phyloP scores from a whole-genome alignment of 352 stramenopile species.

The Blastocystis sp. region DNA sequence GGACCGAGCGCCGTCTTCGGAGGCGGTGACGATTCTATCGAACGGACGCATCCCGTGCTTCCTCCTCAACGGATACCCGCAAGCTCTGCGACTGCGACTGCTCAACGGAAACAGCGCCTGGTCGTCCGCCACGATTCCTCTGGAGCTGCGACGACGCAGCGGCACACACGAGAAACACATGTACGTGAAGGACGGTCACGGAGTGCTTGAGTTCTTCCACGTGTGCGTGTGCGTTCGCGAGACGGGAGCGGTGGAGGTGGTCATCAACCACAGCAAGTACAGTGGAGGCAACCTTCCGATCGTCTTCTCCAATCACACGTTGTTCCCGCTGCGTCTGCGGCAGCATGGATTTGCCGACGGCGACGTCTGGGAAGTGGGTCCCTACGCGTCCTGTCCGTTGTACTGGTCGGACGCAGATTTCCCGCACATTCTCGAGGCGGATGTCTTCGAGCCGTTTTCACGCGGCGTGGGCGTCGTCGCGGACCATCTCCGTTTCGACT shows the following conservation, averaged over 20 bases:
- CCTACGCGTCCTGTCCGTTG: neutral
- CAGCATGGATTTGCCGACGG: neutral
- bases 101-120: neutral
- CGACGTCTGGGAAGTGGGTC: neutral
- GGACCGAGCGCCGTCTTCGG: neutral
- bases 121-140: neutral
- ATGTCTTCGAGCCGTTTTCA: neutral
- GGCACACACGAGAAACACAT: neutral
- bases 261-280: neutral
- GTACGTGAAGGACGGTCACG: neutral
- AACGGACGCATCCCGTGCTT: neutral
- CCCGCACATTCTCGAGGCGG: neutral
- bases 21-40: neutral
- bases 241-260: neutral
- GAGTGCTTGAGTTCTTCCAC: neutral
- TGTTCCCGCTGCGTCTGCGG: neutral
- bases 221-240: neutral
- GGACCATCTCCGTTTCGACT: neutral
- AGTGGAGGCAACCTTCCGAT: neutral
- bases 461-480: neutral
- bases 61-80: neutral
- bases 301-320: neutral
- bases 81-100: neutral
- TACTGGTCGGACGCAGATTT: constrained; percentile 5
- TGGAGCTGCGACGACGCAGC: neutral